Percentiles rank a stretch among this genome's conserved stretches.
These are phyloP conservation scores for Lindgomyces ingoldianus DNA, from an alignment of 495 filamentous ascomycete genomes.

Conservation along the genomic window DNA sequence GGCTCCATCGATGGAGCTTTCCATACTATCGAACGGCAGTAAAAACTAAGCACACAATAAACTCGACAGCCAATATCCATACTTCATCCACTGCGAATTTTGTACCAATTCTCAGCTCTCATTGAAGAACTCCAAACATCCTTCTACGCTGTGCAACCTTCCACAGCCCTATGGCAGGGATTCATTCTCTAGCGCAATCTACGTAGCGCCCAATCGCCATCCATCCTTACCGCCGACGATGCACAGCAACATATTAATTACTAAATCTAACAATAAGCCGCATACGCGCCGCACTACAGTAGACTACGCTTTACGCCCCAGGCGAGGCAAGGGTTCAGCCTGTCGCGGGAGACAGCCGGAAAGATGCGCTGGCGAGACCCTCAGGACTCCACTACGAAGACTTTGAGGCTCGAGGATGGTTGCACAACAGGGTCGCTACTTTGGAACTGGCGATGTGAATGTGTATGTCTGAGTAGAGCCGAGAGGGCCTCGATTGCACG, in stretches of 20 bases:
- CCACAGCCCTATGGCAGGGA: slow-evolving; percentile 8
- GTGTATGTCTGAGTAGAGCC: neutral
- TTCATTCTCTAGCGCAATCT: slow-evolving; percentile 19
- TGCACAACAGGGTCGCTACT: neutral
- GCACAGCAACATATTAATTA: slow-evolving; percentile 9
- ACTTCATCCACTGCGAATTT: neutral
- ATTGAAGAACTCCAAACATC: neutral
- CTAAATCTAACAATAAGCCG: neutral
- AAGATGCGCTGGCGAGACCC: neutral
- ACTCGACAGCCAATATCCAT: too few relatives aligned
- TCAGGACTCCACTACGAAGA: too few relatives aligned
- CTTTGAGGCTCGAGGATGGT: slow-evolving; percentile 1
- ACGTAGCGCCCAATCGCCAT: slow-evolving; percentile 7
- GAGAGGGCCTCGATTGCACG: slow-evolving; percentile 5
- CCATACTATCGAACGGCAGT: too few relatives aligned
- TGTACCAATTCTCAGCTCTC: neutral
- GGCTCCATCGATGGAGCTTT: too few relatives aligned
- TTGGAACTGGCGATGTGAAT: neutral
- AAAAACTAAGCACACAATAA: too few relatives aligned
- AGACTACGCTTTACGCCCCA: neutral
- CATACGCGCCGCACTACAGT: slow-evolving; percentile 13
- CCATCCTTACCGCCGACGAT: slow-evolving; percentile 16
- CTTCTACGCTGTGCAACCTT: neutral
- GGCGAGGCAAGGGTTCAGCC: too few relatives aligned
- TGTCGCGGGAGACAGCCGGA: neutral